Base-by-base conservation (phyloP, 2,329 filamentous ascomycete genomes). In the Pseudocercospora cruenta region DNA sequence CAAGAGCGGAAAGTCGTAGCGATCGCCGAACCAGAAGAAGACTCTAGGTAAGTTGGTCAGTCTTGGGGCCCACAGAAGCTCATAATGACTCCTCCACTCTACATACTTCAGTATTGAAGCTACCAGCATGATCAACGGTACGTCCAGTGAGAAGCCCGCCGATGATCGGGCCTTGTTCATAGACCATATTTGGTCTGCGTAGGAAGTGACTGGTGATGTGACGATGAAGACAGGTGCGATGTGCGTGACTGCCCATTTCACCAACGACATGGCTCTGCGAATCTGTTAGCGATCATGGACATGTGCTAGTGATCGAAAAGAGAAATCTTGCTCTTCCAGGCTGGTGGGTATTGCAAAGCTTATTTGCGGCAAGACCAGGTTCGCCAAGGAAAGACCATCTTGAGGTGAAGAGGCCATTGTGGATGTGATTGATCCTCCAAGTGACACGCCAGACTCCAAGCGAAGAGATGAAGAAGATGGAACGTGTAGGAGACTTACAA, bases 41-140 rank as follows among this genome's bases (percentile, higher is more conserved):
- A 89, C 78, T 76, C 86, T 88, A 62, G 21, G 53, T 28, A 71
- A 21, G 89, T 24, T 89, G 76, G 66, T 88, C 47, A 59, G 55
- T 61, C 51, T 53, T 47, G 45, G 24, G 22, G 16, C 61, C 53
- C 47, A 33, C 43, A 62, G 12, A 21, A 24, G 60, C 33, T 45
- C 9, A 43, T 1, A 8, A 43, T 16, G 10, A 60, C 31, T 10
- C 39, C 36, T 64, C 26, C 33, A 21, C 33, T 22, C 59, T 10
- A 64, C 74, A 71, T 75, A 87, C 85, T 90, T 90, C 19, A 89
- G 75, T 65, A 89, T 87, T 43, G 86, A 88, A 36, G 87, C 84
- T 64, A 88, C 81, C 19, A 90, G 85, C 87, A 90, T 90, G 70
- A 90, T 90, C 72, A 90, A 78, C 16, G 87, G 87, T 43, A 90